Base-by-base conservation (phyloP, 1,284 basidiomycete species). In the Cystobasidium slooffiae region DNA sequence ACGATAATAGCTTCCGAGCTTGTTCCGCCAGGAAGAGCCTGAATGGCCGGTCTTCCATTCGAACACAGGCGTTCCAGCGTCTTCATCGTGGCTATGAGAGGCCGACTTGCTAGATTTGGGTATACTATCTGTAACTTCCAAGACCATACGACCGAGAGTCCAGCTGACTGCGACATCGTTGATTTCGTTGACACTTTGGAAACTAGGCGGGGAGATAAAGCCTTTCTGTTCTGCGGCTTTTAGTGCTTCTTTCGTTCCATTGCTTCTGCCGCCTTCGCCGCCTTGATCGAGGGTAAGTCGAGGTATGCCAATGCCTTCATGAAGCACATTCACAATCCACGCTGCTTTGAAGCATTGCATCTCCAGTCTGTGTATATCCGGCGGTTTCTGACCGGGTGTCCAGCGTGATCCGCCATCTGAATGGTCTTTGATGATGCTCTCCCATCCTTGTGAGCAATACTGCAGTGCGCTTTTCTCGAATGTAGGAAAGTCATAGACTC, bases 331-430 rank as follows among this genome's bases (percentile, higher is more conserved):
- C 72, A 91, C 90, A 74, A 99, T 88, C 97, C 97, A 99, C 1
- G 96, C 95, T 0, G 96, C 94, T 82, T 99, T 99, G 89, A 99
- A 99, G 82, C 97, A 99, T 81, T 99, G 97, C 90, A 96, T 92
- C 84, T 96, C 88, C 75, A 99, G 84, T 44, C 96, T 88, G 47
- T 90, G 87, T 51, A 92, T 83, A 80, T 95, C 93, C 68, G 97
- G 89, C 79, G 83, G 68, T 86, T 85, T 5, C 49, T 65, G 67
- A 12, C 70, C 70, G 10, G 52, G 41, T 9, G 14, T n/a, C 74
- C 46, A 84, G 82, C 72, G 82, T 79, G 76, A 59, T 84, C 85
- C 12, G 84, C 87, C 72, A 82, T 81, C 77, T 89, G 68, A 88
- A 79, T 95, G 89, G 77, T 91, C 86, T 37, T 83, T 78, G 78